Conservation (phyloP, 2,329 filamentous ascomycete species). For the Scedosporium minutisporum region DNA sequence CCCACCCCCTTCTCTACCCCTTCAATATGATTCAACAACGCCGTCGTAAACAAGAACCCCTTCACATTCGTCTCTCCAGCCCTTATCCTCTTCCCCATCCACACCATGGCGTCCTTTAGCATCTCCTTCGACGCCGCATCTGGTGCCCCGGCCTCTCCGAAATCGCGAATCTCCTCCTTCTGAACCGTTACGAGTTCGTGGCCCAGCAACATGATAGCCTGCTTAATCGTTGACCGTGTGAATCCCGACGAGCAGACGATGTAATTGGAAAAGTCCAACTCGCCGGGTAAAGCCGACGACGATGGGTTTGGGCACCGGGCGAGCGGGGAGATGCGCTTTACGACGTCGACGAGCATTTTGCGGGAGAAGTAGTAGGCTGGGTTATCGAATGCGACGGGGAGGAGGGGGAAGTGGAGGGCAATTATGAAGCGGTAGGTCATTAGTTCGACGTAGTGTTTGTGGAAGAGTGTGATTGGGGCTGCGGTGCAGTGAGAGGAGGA, state of each 20-base stretch:
- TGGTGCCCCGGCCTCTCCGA: constrained; percentile 21
- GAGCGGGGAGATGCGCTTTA: constrained; percentile 35
- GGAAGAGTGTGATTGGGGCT: constrained; percentile 21
- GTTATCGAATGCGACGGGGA: constrained; percentile 27
- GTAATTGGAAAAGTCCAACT: constrained; percentile 26
- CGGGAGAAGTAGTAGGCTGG: constrained; percentile 40
- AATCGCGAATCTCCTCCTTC: constrained; percentile 30
- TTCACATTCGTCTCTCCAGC: constrained; percentile 48
- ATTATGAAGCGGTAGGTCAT: constrained; percentile 45
- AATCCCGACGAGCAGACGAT: constrained; percentile 28
- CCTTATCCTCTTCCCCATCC: constrained; percentile 28
- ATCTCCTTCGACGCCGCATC: constrained; percentile 21
- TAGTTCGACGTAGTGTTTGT: constrained; percentile 36
- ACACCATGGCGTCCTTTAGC: constrained; percentile 29
- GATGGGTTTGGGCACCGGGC: constrained; percentile 6
- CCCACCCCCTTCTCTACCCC: background rate
- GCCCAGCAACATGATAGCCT: constrained; percentile 26
- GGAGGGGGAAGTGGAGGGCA: constrained; percentile 45
- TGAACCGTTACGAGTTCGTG: constrained; percentile 28
- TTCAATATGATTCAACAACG: background rate
- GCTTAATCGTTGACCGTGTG: constrained; percentile 24
- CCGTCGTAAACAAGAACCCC: constrained; percentile 25
- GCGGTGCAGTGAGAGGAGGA: background rate
- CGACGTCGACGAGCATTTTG: constrained; percentile 36
- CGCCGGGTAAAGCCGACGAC: constrained; percentile 8